These are phyloP conservation scores for Tuber melanosporum DNA, from an alignment of 495 filamentous ascomycete species.

Conservation along the genomic window DNA sequence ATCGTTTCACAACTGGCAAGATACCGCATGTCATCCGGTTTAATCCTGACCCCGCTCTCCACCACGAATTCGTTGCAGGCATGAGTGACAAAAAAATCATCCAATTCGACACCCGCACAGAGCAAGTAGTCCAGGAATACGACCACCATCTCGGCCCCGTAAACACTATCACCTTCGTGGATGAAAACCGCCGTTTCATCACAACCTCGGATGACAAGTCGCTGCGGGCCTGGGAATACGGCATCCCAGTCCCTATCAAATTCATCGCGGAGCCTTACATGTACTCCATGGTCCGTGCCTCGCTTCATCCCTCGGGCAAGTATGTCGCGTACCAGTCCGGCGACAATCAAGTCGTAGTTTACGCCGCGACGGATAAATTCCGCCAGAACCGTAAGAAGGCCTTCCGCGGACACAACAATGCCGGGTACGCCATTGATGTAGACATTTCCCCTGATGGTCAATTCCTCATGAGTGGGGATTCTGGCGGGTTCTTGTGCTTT, in stretches of 20 bases:
- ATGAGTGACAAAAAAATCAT: slow-evolving; percentile 98
- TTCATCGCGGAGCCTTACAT: slow-evolving; percentile 94
- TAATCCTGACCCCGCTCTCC: slow-evolving; percentile 69
- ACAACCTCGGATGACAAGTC: slow-evolving; percentile 96
- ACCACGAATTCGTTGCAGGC: slow-evolving; percentile 87
- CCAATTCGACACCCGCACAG: slow-evolving; percentile 84
- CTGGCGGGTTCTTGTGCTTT: slow-evolving; percentile 80
- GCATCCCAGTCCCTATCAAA: slow-evolving; percentile 76
- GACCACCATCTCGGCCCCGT: slow-evolving; percentile 95
- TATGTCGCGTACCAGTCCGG: slow-evolving; percentile 85
- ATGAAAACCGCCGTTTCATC: slow-evolving; percentile 91
- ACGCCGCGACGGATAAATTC: slow-evolving; percentile 88
- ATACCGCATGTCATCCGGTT: slow-evolving; percentile 92
- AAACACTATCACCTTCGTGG: slow-evolving; percentile 95
- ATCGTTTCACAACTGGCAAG: slow-evolving; percentile 82
- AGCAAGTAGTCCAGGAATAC: slow-evolving; percentile 90
- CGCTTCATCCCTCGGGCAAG: slow-evolving; percentile 79
- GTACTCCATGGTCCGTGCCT: slow-evolving; percentile 78
- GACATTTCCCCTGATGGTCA: slow-evolving; percentile 84
- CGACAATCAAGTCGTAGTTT: slow-evolving; percentile 96
- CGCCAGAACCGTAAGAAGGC: slow-evolving; percentile 94
- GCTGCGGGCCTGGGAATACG: slow-evolving; percentile 93
- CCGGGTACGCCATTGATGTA: slow-evolving; percentile 87
- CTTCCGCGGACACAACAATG: slow-evolving; percentile 91
- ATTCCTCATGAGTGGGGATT: slow-evolving; percentile 77